Conservation (phyloP, 164 flowering plant species). For the Vitis rotundifolia region DNA sequence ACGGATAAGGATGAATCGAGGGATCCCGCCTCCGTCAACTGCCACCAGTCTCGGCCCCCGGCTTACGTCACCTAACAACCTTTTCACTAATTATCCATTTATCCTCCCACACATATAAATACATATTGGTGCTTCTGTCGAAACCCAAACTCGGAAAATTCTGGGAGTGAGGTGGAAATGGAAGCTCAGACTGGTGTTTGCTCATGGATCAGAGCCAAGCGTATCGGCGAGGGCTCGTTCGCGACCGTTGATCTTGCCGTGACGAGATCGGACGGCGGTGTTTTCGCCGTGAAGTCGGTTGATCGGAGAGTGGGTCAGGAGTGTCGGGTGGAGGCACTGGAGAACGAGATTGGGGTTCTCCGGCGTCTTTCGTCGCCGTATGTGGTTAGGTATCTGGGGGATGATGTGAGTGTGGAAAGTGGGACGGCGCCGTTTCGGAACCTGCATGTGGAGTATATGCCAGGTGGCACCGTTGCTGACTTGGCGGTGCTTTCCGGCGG, state of each 20-base stretch:
- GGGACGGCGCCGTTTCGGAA: conserved; percentile 33
- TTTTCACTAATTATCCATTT: conserved; percentile 20
- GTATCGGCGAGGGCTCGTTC: conserved; percentile 65
- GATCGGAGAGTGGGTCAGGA: conserved; percentile 13
- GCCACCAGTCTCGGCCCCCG: conserved; percentile 1
- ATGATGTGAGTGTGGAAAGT: conserved; percentile 41
- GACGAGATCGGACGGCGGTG: conserved; percentile 18
- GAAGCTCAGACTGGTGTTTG: neutral
- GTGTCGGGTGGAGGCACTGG: conserved; percentile 35
- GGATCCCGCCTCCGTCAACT: conserved; percentile 6
- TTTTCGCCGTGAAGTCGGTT: conserved; percentile 79
- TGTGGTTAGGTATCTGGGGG: conserved; percentile 52
- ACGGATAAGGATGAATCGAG: conserved; percentile 34
- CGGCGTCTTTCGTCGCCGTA: conserved; percentile 50
- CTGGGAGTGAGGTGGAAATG: neutral
- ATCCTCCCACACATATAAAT: neutral
- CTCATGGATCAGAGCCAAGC: conserved; percentile 51
- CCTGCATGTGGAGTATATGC: conserved; percentile 64
- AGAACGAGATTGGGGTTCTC: conserved; percentile 67
- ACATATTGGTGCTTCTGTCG: neutral
- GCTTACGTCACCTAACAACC: conserved; percentile 17
- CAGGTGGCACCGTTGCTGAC: conserved; percentile 63
- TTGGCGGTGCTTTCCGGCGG: conserved; percentile 10
- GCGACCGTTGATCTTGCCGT: conserved; percentile 55
- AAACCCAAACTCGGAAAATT: neutral